Evolutionary conservation across 192 early-diverging fungal genomes (phyloP).

Genomic region (Backusella mclennaniae): DNA sequence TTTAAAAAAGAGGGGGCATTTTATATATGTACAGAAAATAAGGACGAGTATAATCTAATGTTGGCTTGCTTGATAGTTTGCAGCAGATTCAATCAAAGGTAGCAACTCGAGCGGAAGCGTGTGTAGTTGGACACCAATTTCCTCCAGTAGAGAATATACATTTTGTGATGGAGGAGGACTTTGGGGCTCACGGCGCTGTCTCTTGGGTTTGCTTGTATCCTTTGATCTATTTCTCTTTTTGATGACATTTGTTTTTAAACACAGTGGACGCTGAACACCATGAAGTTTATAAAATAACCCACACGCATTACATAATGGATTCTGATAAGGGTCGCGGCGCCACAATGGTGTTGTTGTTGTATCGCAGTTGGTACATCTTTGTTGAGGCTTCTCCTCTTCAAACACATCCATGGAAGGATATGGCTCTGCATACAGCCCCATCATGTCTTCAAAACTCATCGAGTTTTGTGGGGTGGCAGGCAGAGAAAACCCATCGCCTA

Average conservation of each 20-base stretch:
- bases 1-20: background rate
- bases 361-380: conserved; percentile 25
- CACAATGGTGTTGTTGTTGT: conserved; percentile 89
- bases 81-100: conserved; percentile 21
- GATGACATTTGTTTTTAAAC: conserved; percentile 88
- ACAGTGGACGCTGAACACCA: conserved; percentile 81
- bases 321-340: conserved; percentile 88
- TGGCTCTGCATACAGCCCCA: conserved; percentile 18
- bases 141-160: conserved; percentile 19
- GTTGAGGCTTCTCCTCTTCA: background rate
- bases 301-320: conserved; percentile 96
- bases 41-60: background rate
- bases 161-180: background rate
- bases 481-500: background rate
- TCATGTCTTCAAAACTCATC: conserved; percentile 33
- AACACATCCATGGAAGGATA: background rate
- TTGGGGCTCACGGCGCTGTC: background rate
- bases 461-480: conserved; percentile 7
- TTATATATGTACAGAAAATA: background rate
- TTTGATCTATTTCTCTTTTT: conserved; percentile 79
- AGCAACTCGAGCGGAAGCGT: conserved; percentile 18
- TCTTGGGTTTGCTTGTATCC: background rate
- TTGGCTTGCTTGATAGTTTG: conserved; percentile 14
- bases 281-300: conserved; percentile 96
- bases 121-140: conserved; percentile 21